Conservation (phyloP, 495 filamentous ascomycete species). For the Neurospora hispaniola region DNA sequence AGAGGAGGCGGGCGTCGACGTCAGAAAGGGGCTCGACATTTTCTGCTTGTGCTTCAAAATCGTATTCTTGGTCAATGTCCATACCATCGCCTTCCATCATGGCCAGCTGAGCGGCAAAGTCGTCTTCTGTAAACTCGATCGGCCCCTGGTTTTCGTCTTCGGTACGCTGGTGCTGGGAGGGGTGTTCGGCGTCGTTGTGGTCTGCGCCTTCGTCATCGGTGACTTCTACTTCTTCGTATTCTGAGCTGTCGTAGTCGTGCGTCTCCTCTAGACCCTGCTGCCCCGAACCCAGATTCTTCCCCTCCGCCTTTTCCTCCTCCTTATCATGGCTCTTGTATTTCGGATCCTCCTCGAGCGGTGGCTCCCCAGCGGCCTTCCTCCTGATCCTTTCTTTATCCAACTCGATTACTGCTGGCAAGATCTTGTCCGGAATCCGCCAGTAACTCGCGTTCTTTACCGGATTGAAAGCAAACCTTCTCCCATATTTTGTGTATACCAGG, state of each 20-base stretch:
- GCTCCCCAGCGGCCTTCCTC: slow-evolving; percentile 30
- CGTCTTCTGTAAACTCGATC: slow-evolving; percentile 87
- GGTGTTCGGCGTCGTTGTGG: slow-evolving; percentile 32
- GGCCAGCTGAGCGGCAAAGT: slow-evolving; percentile 85
- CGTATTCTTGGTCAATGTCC: slow-evolving; percentile 56
- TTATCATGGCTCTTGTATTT: neutral
- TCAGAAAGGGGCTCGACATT: slow-evolving; percentile 58
- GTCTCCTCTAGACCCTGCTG: neutral
- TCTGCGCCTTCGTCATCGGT: slow-evolving; percentile 52
- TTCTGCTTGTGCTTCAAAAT: slow-evolving; percentile 8
- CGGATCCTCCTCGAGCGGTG: neutral
- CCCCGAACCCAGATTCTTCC: neutral
- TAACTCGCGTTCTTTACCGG: slow-evolving; percentile 71
- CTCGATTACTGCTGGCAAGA: slow-evolving; percentile 70
- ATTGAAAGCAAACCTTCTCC: slow-evolving; percentile 83
- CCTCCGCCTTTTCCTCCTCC: neutral
- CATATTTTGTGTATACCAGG: slow-evolving; percentile 80
- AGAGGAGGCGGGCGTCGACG: slow-evolving; percentile 58
- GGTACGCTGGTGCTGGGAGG: slow-evolving; percentile 56
- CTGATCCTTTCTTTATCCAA: slow-evolving; percentile 49
- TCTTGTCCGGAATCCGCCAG: slow-evolving; percentile 81
- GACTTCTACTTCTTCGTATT: slow-evolving; percentile 86
- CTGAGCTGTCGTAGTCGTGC: slow-evolving; percentile 37
- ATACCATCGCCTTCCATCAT: slow-evolving; percentile 65
- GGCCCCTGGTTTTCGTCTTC: slow-evolving; percentile 45